phyloP scores from a whole-genome alignment of 768 basidiomycete genomes.

The Suillus plorans region DNA sequence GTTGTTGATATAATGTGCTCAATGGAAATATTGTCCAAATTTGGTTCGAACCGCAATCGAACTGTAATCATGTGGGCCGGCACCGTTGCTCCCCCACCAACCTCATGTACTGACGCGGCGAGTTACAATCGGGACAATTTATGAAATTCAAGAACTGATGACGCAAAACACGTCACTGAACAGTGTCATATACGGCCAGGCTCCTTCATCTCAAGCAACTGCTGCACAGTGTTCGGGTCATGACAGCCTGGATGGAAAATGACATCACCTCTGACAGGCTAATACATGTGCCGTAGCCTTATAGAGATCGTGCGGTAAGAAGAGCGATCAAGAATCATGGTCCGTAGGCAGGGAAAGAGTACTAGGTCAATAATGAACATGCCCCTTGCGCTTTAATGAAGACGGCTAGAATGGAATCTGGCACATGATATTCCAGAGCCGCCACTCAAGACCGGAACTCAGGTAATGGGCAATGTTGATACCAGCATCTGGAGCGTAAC shows the following conservation, averaged over 20 bases:
- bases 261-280: not conserved
- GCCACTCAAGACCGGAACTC: not conserved
- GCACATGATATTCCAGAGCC: not conserved
- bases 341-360: not conserved
- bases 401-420: not conserved
- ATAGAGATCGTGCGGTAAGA: not conserved
- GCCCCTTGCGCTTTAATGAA: not conserved
- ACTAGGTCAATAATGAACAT: not conserved
- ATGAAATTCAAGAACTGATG: no score
- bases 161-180: no score
- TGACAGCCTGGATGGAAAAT: not conserved
- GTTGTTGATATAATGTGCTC: no score
- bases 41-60: no score
- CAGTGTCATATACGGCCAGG: no score
- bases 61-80: no score
- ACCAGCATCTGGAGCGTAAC: not conserved
- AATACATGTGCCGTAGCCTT: not conserved
- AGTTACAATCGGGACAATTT: no score
- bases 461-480: not conserved
- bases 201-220: no score
- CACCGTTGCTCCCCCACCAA: no score
- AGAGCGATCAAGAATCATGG: not conserved
- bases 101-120: no score
- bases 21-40: no score
- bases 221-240: no score